phyloP scores from a whole-genome alignment of 192 early-diverging fungal genomes.

The Borealophlyctis nickersoniae region DNA sequence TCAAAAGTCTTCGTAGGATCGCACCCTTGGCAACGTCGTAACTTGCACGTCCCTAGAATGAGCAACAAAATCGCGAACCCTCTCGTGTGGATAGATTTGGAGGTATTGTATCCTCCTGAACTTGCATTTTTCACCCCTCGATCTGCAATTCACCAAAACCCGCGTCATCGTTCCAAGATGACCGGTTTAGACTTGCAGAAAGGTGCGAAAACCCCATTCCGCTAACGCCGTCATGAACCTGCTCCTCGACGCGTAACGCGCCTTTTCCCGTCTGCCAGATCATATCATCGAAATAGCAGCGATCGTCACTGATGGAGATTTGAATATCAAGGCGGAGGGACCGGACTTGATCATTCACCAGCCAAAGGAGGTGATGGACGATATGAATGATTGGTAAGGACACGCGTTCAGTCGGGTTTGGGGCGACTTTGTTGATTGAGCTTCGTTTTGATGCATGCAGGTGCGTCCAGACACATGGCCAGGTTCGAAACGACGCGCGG shows the following conservation, averaged over 20 bases:
- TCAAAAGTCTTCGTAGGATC: too few relatives aligned
- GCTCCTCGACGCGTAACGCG: background rate
- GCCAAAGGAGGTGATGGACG: constrained; percentile 68
- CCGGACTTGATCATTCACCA: constrained; percentile 30
- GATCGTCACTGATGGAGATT: constrained; percentile 82
- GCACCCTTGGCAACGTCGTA: too few relatives aligned
- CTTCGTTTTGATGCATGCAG: constrained; percentile 16
- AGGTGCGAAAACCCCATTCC: constrained; percentile 3
- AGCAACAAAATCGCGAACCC: constrained; percentile 54
- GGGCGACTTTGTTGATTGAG: too few relatives aligned
- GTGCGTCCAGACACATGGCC: constrained; percentile 77
- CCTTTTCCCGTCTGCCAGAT: constrained; percentile 35
- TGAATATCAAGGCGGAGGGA: constrained; percentile 73
- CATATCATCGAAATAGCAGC: constrained; percentile 87
- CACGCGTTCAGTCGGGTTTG: too few relatives aligned
- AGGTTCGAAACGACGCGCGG: too few relatives aligned
- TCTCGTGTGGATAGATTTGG: constrained; percentile 83
- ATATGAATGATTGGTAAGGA: constrained; percentile 83
- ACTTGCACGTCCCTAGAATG: too few relatives aligned
- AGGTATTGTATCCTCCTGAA: constrained; percentile 31
- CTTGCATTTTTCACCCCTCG: background rate
- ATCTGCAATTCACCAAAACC: background rate
- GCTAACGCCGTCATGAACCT: constrained; percentile 4
- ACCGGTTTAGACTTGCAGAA: constrained; percentile 67
- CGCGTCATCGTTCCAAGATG: constrained; percentile 43